Evolutionary conservation across 2,329 filamentous ascomycete genomes (phyloP).

Genomic region (Neofusicoccum sp.): DNA sequence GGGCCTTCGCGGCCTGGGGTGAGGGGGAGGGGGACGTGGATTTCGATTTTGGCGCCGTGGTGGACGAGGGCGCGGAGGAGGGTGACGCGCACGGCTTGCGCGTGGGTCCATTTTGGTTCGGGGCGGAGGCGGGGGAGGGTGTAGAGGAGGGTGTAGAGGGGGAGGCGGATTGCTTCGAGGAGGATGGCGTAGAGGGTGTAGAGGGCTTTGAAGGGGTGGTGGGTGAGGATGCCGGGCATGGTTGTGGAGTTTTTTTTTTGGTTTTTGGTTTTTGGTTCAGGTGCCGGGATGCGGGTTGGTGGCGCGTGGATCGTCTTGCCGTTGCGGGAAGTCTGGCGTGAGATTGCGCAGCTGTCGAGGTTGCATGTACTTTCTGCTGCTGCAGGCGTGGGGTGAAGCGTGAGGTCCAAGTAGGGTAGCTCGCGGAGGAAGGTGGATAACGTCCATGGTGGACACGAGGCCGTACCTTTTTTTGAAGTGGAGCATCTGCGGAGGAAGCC

Average conservation of each 20-base stretch:
- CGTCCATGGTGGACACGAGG: neutral
- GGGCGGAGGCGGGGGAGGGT: conserved; percentile 35
- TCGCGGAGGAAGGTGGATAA: neutral
- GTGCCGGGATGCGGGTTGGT: neutral
- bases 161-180: conserved; percentile 34
- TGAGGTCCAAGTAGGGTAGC: neutral
- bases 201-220: conserved; percentile 42
- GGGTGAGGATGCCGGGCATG: conserved; percentile 22
- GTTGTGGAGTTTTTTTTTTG: neutral
- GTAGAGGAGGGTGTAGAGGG: conserved; percentile 42
- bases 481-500: neutral
- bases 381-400: no score
- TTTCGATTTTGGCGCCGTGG: conserved; percentile 31
- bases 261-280: neutral
- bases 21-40: conserved; percentile 32
- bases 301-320: neutral
- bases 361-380: no score
- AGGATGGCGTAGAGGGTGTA: conserved; percentile 37
- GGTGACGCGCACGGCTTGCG: conserved; percentile 38
- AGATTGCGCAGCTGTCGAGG: no score
- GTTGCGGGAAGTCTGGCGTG: neutral
- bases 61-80: conserved; percentile 34
- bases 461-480: neutral
- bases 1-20: conserved; percentile 38
- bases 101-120: conserved; percentile 39